Evolutionary conservation across 805 yeast genomes (phyloP).

Genomic region (Barnettozyma populi): DNA sequence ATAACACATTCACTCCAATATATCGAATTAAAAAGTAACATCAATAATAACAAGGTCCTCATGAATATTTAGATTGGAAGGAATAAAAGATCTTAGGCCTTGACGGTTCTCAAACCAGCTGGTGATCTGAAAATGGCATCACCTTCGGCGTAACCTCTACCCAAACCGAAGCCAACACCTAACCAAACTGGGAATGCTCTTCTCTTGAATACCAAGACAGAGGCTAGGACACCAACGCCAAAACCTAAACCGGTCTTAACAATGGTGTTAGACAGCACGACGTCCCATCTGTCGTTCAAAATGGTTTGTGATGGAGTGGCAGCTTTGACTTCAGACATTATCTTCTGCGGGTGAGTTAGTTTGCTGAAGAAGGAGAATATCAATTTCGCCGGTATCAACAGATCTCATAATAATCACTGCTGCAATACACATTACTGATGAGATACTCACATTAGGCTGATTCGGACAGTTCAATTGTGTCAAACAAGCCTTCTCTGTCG

Average conservation of each 20-base stretch:
- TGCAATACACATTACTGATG: neutral
- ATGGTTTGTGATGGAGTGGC: constrained; percentile 49
- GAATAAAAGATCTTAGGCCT: constrained; percentile 40
- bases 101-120: constrained; percentile 71
- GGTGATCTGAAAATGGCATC: constrained; percentile 90
- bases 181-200: constrained; percentile 97
- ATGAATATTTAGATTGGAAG: neutral
- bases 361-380: neutral
- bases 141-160: constrained; percentile 97
- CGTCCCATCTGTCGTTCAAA: constrained; percentile 83
- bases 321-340: constrained; percentile 18
- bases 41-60: neutral
- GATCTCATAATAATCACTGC: neutral
- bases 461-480: neutral
- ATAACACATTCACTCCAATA: constrained; percentile 1
- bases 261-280: constrained; percentile 86
- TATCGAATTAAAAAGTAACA: constrained; percentile 4
- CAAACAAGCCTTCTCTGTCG: neutral
- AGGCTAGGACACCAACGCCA: constrained; percentile 92
- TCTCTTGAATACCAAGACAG: constrained; percentile 85
- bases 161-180: constrained; percentile 95
- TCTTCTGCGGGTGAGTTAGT: neutral
- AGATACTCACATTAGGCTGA: constrained; percentile 1
- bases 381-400: neutral
- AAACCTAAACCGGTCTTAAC: constrained; percentile 95